Percentiles rank a stretch among this genome's conserved stretches.
Conservation (phyloP, 768 basidiomycete genomes). For the Termitomyces sp. region DNA sequence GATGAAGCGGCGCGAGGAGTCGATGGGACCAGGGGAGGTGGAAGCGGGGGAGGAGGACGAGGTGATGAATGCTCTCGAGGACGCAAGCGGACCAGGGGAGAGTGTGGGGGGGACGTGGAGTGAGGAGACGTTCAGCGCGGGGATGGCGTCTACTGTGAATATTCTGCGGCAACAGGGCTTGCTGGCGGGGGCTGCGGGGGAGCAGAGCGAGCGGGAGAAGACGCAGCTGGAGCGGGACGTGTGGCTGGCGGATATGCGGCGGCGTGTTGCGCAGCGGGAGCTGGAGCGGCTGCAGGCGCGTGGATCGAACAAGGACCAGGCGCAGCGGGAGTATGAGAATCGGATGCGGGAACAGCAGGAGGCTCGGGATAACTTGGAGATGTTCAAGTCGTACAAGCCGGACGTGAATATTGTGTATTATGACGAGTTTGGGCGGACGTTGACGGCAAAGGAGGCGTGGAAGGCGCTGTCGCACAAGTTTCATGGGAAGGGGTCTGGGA, state of each 20-base stretch:
- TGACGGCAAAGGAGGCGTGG: conserved; percentile 97
- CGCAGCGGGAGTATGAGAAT: conserved; percentile 93
- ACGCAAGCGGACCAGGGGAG: conserved; percentile 34
- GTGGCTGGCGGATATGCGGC: conserved; percentile 87
- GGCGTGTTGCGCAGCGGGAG: conserved; percentile 72
- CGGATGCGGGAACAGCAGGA: conserved; percentile 88
- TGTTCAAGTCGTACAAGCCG: conserved; percentile 93
- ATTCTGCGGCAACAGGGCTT: conserved; percentile 93
- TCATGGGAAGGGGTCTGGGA: conserved; percentile 96
- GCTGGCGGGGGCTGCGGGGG: conserved; percentile 55
- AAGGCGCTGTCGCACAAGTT: conserved; percentile 97
- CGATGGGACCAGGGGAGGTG: conserved; percentile 59
- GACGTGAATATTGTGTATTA: conserved; percentile 95
- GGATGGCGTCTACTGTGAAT: conserved; percentile 85
- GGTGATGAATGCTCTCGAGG: conserved; percentile 75
- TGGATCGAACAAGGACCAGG: conserved; percentile 85
- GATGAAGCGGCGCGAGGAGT: no score
- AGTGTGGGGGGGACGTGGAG: conserved; percentile 55
- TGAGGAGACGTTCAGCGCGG: conserved; percentile 77
- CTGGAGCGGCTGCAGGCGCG: conserved; percentile 70
- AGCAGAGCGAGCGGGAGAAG: conserved; percentile 71
- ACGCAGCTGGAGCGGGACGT: conserved; percentile 80
- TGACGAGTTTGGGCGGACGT: conserved; percentile 86
- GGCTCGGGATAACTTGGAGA: conserved; percentile 70
- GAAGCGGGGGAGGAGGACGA: conserved; percentile 76